Conservation (phyloP, 768 basidiomycete species). For the Tricholoma saponaceum region DNA sequence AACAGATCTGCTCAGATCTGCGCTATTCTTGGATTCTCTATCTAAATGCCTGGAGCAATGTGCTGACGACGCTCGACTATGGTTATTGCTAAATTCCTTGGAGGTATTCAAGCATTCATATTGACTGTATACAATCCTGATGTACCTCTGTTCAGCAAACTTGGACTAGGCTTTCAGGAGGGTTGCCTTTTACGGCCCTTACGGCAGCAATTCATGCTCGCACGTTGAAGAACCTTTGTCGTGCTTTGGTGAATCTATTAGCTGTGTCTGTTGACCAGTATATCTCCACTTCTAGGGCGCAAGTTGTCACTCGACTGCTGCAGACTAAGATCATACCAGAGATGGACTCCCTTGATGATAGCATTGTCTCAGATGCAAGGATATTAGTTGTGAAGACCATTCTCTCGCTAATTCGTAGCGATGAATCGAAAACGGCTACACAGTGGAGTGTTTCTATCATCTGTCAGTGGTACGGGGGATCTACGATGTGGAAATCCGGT, state of each 20-base stretch:
- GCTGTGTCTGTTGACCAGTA: constrained; percentile 14
- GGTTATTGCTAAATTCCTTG: constrained; percentile 45
- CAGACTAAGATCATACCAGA: constrained; percentile 48
- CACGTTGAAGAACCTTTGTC: constrained; percentile 36
- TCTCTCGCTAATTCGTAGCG: constrained; percentile 33
- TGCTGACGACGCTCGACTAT: constrained; percentile 37
- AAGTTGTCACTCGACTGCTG: constrained; percentile 32
- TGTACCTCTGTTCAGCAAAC: constrained; percentile 34
- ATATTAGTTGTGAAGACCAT: constrained; percentile 37
- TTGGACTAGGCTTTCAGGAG: constrained; percentile 38
- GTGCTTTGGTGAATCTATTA: constrained; percentile 16
- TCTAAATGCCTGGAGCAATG: constrained; percentile 49
- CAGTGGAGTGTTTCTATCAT: constrained; percentile 29
- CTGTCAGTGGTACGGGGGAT: constrained; percentile 36
- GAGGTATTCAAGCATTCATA: constrained; percentile 35
- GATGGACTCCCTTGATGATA: constrained; percentile 32
- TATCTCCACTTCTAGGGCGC: constrained; percentile 18
- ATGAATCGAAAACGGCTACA: constrained; percentile 19
- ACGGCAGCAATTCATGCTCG: constrained; percentile 43
- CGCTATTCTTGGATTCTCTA: constrained; percentile 44
- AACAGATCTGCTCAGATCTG: constrained; percentile 25
- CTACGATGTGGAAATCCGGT: constrained; percentile 35
- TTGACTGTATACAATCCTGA: not conserved
- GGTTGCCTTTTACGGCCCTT: constrained; percentile 36
- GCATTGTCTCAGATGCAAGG: constrained; percentile 28